Base-by-base conservation (phyloP, 805 yeast species). In the Schizosaccharomyces octosporus region DNA sequence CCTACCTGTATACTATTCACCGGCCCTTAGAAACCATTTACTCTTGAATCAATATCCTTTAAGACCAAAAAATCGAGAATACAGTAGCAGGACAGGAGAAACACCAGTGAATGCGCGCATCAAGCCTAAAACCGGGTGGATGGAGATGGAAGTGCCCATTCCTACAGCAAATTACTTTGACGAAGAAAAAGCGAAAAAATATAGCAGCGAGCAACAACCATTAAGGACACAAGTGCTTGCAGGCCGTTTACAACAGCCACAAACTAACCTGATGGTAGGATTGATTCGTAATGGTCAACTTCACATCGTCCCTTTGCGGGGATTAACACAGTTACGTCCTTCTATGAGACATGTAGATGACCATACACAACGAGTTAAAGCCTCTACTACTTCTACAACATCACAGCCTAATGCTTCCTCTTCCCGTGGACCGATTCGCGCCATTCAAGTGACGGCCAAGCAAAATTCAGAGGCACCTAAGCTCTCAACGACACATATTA, bases 41-140 rank as follows among this genome's bases (percentile, higher is more conserved):
- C n/a, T 57, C 9, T 41, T 57, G n/a, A 41, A 39, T 31, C 60
- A 57, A 31, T 57, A 32, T 31, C 60, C 60, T 21, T 24, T 57
- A n/a, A 39, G 60, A n/a, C 42, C 60, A 3, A 36, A 27, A 6
- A 41, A 57, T 27, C 60, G 48, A 3, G 21, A 39, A 19, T 57
- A 57, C 48, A 39, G 29, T 17, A 21, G 21, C 11, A 9, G n/a
- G 29, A 57, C 43, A 4, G 60, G 60, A 15, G 60, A 57, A 36
- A 42, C 42, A 31, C 42, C 60, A 7, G 32, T 36, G 45, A 42
- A 21, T 57, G 60, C 36, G 9, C 60, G 60, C n/a, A 21, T 57
- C n/a, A 57, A 57, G 45, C 60, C 60, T 5, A 41, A 57, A 27
- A 57, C 60, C 5, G 60, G 60, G 45, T 57, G 60, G 60, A 36